Evolutionary conservation across 805 yeast species (phyloP), one percentile per base, ranked within the genome.

Genomic region (Candida ficus): DNA sequence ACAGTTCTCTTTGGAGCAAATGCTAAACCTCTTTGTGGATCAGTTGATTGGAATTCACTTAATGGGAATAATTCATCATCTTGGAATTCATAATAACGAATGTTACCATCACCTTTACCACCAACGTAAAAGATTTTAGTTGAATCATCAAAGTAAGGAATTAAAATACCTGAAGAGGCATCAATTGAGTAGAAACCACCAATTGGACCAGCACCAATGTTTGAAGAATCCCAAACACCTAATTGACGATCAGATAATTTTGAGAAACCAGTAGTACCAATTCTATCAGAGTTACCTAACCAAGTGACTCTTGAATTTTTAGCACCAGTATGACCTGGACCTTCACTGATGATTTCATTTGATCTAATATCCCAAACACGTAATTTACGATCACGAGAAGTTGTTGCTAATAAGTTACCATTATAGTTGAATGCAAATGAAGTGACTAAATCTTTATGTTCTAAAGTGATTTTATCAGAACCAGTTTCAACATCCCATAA

Each of bases 71-170:
- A 70, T 54, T 80, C 83, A 55, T 91, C 97, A 54, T 85, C 78
- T 46, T 80, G 88, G 61, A 76, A 88, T 68, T 93, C 99, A 58
- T 70, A 93, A 66, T 91, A 91, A 57, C 96, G 85, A 55, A 93
- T 87, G 61, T 91, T 93, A 54, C 98, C 98, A 62, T 93, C 99
- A 62, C 97, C 97, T 63, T 93, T 91, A 52, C 99, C 99, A 25
- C 95, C 98, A 46, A 93, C 68, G 57, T 83, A 93, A 44, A 93
- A 70, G 43, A 90, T 77, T 41, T 80, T 77, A 33, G 85, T 89
- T 27, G 84, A 75, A 21, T 78, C 84, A 59, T 93, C 99, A 58
- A 67, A 93, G 54, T 84, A 76, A 22, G 99, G 99, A 76, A 93
- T 84, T 61, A 90, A 68, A 31, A 93, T 85, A 53, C 99, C 99